These are phyloP conservation scores for Russula abietina DNA, from an alignment of 768 basidiomycete genomes.

Conservation along the genomic window DNA sequence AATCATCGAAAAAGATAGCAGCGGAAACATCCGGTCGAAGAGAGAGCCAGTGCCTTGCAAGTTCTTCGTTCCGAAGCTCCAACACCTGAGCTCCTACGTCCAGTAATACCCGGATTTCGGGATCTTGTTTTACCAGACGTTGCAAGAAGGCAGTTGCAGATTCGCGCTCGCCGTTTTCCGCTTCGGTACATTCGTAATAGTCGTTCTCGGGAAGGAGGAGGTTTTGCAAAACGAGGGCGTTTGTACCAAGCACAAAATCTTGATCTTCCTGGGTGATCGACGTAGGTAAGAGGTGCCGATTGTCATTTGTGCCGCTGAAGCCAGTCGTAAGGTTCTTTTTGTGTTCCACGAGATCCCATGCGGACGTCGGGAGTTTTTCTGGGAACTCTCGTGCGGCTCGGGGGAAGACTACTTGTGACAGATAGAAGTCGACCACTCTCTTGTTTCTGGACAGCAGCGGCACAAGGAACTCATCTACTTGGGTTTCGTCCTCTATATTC, in stretches of 20 bases:
- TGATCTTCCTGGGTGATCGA: conserved; percentile 37
- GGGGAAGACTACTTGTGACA: conserved; percentile 44
- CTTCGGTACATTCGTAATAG: conserved; percentile 29
- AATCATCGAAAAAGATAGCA: conserved; percentile 37
- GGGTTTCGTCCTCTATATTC: conserved; percentile 39
- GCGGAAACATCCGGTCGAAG: conserved; percentile 32
- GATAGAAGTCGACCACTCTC: conserved; percentile 43
- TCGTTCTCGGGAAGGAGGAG: conserved; percentile 40
- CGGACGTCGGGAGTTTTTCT: conserved; percentile 42
- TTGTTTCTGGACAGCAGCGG: conserved; percentile 36
- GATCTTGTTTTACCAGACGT: conserved; percentile 33
- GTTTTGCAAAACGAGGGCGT: conserved; percentile 40
- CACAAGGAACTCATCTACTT: conserved; percentile 29
- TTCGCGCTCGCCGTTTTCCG: conserved; percentile 17
- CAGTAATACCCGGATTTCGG: conserved; percentile 41
- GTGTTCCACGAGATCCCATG: conserved; percentile 47
- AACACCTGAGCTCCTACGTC: conserved; percentile 56
- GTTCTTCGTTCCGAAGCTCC: conserved; percentile 40
- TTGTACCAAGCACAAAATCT: conserved; percentile 39
- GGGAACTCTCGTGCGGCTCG: conserved; percentile 45
- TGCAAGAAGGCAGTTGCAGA: conserved; percentile 29
- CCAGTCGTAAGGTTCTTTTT: conserved; percentile 39
- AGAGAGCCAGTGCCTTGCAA: conserved; percentile 40
- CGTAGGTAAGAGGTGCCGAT: conserved; percentile 33
- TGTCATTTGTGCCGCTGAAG: conserved; percentile 55